phyloP scores from a whole-genome alignment of 176 grass and related monocot genomes.

The Bromus sterilis region DNA sequence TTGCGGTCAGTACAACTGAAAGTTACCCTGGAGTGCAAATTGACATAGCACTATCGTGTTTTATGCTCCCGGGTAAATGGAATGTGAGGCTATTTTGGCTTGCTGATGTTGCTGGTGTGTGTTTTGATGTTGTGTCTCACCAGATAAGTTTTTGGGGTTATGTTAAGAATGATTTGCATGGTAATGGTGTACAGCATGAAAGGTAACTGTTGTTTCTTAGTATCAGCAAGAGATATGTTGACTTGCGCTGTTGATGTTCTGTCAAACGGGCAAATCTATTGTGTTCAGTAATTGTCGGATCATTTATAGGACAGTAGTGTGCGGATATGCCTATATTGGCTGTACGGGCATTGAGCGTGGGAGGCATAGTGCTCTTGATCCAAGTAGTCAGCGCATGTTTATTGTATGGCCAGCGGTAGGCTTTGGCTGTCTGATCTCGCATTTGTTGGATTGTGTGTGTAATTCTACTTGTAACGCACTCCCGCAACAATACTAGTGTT shows the following conservation, averaged over 20 bases:
- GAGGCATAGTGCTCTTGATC: no score
- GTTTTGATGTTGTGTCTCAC: constrained; percentile 20
- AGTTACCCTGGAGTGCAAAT: constrained; percentile 18
- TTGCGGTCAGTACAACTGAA: constrained; percentile 2
- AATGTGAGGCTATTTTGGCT: constrained; percentile 22
- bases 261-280: background rate
- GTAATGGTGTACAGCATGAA: constrained; percentile 32
- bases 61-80: constrained; percentile 9
- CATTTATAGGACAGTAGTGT: no score
- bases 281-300: background rate
- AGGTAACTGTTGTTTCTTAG: constrained; percentile 28
- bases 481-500: no score
- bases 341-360: no score
- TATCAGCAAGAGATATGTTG: background rate
- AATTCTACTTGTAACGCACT: no score
- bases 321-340: no score
- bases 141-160: background rate
- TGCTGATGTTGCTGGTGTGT: constrained; percentile 24
- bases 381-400: no score
- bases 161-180: constrained; percentile 22
- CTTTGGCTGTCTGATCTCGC: no score
- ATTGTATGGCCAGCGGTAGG: no score
- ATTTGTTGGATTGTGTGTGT: no score
- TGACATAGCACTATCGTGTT: constrained; percentile 4
- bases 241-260: background rate